Evolutionary conservation across 2,329 filamentous ascomycete species (phyloP), one percentile per base, ranked within the genome.

Genomic region (Penicillium sp.): DNA sequence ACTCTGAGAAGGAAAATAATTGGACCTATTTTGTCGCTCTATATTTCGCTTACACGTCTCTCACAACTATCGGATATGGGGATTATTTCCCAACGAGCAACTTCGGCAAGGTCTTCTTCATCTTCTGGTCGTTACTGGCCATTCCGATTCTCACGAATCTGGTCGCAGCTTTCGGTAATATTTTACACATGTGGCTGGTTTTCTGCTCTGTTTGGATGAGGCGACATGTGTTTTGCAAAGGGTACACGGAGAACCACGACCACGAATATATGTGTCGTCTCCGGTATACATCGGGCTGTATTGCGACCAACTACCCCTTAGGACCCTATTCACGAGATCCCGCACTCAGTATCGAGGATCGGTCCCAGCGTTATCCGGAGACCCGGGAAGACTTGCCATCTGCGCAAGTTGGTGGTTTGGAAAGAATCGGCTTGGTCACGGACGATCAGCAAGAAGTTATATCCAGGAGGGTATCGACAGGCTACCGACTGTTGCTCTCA

Each of bases 1-100:
- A 75, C 4, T 74, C 81, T 1, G 84, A 86, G 63, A 73, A 75
- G 37, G 74, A 75, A 1, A 72, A 79, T 56, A 74, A 82, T 58
- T 86, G 83, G 82, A 80, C 77, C 3, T 86, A 86, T 70, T 85
- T 85, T 61, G 70, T 80, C 5, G 74, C 80, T 0, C 70, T 86
- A 0, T 86, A 86, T 68, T 86, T 86, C 67, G 75, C 82, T 5
- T 86, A 84, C 66, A 81, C 79, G 0, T 80, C 79, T 4, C 78
- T 86, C 12, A 69, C 85, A 28, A 86, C 84, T 0, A 84, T 86
- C 49, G 84, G 84, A 1, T 86, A 86, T 64, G 84, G 84, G 30
- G 83, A 86, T 64, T 75, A 79, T 24, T 73, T 74, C 1, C 81
- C 80, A 0, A 72, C 74, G 15, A 81, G 78, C 55, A 85, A 85